Evolutionary conservation across 2,329 filamentous ascomycete species (phyloP).

Genomic region (Neoscytalidium dimidiatum): DNA sequence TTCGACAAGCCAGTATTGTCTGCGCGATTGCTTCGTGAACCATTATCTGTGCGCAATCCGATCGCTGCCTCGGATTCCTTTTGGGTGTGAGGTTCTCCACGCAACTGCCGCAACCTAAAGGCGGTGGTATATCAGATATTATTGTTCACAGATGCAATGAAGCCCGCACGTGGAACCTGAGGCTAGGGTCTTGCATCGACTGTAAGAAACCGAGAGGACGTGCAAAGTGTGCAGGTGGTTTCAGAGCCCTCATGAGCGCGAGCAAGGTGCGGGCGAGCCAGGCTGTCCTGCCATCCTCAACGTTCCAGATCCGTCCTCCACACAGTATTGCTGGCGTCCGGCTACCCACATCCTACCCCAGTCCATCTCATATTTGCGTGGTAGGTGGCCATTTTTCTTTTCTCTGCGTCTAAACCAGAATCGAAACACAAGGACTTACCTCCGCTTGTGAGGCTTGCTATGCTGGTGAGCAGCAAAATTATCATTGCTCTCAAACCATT

Average conservation of each 20-base stretch:
- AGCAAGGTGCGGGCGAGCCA: background rate
- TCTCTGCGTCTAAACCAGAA: background rate
- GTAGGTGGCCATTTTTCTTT: background rate
- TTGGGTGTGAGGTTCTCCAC: constrained; percentile 83
- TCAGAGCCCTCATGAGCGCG: background rate
- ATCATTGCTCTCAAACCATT: constrained; percentile 87
- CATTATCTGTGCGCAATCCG: constrained; percentile 72
- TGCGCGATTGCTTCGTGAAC: constrained; percentile 39
- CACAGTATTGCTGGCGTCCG: background rate
- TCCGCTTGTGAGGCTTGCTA: constrained; percentile 92
- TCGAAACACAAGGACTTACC: constrained; percentile 51
- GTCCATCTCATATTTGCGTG: background rate
- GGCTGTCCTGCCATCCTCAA: too few relatives aligned
- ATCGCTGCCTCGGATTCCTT: constrained; percentile 81
- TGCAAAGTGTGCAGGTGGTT: background rate
- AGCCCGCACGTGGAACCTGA: too few relatives aligned
- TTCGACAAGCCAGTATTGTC: constrained; percentile 16
- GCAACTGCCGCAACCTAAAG: constrained; percentile 73
- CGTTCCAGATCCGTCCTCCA: background rate
- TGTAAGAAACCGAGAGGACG: too few relatives aligned
- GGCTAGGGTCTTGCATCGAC: too few relatives aligned
- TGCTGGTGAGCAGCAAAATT: constrained; percentile 75
- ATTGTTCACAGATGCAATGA: too few relatives aligned
- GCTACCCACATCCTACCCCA: background rate
- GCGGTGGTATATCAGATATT: background rate